Base-by-base conservation (phyloP, 208 protist genomes). In the Trypanosoma platydactyli region DNA sequence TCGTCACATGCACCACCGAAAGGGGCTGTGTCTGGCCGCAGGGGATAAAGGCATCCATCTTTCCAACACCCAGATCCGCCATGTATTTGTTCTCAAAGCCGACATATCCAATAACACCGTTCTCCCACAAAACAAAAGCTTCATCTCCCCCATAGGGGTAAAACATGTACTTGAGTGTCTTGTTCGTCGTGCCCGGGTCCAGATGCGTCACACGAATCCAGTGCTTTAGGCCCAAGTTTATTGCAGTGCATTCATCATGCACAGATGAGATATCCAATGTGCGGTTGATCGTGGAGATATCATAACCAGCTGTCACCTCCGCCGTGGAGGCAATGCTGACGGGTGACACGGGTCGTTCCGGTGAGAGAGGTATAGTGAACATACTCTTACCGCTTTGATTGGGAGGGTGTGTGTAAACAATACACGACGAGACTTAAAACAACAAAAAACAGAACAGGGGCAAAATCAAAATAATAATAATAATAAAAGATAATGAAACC, bases 1-100 rank as follows among this genome's bases (percentile, higher is more conserved):
- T 45, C 9, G 76, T 60, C 13, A 80, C 77, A 24, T 38, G 52
- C 20, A 45, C 42, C 45, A 92, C 89, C 15, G 53, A 20, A 13
- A 92, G 73, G 13, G 85, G 75, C 49, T 92, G 81, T 18, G 81
- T 79, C 61, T 92, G 86, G 52, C 79, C 64, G 56, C 77, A 84
- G 18, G 89, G 89, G 42, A 95, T 84, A 64, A 92, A 92, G n/a
- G 68, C 80, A 60, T 92, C 40, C 86, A 92, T 90, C 73, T 95
- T 92, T 61, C 88, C 78, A 7, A 68, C 78, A 3, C 80, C 86
- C 11, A 91, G 69, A 1, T 77, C 73, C 3, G 82, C 79, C 86
- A 91, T 92, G 56, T 80, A 79, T 6, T 52, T 63, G 46, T 77
- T 80, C 18, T 82, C 77, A 73, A 95, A 95, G 22, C 89, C 81